These are phyloP conservation scores for Oldenlandia corymbosa DNA, from an alignment of 257 asterid species.

Conservation along the genomic window DNA sequence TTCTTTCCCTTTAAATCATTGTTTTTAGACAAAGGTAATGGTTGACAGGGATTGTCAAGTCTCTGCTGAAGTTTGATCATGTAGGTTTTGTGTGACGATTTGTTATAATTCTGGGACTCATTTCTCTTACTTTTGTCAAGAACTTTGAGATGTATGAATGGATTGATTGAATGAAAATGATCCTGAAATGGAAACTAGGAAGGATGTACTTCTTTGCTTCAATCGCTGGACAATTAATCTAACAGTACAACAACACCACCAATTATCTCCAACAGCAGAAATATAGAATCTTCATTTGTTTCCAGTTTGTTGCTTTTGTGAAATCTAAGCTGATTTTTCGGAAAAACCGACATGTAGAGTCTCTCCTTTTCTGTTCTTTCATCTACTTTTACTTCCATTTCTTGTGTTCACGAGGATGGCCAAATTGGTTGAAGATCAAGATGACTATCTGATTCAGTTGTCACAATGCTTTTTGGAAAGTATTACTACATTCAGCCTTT, in stretches of 20 bases:
- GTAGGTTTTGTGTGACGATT: background rate
- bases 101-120: background rate
- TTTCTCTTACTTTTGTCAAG: background rate
- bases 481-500: background rate
- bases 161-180: background rate
- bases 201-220: background rate
- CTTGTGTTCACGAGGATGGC: background rate
- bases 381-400: background rate
- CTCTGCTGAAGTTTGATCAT: background rate
- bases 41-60: background rate
- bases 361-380: background rate
- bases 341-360: background rate
- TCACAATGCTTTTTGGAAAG: too few relatives aligned
- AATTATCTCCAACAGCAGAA: too few relatives aligned
- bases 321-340: background rate
- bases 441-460: background rate
- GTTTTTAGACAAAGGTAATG: background rate
- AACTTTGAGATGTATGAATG: background rate
- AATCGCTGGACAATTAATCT: background rate
- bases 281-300: too few relatives aligned
- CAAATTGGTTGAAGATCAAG: too few relatives aligned
- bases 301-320: background rate
- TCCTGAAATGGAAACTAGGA: background rate
- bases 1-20: background rate
- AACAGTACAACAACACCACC: too few relatives aligned